Evolutionary conservation across 2,329 filamentous ascomycete species (phyloP).

Genomic region (Botrytis byssoidea): DNA sequence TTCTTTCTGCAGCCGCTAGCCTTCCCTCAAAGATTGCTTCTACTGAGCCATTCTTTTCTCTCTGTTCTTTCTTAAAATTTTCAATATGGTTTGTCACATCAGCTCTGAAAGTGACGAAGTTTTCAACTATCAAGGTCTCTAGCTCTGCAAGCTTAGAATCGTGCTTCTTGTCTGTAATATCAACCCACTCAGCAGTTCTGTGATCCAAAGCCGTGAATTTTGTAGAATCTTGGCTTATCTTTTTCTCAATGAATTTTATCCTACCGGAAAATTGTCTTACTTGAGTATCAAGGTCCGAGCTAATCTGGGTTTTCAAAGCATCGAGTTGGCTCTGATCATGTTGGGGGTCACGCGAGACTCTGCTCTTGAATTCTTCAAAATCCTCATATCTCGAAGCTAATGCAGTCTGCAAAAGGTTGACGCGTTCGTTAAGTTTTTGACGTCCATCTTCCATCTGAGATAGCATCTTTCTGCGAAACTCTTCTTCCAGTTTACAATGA

Average conservation of each 20-base stretch:
- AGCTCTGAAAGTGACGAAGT: background rate
- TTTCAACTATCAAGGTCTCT: background rate
- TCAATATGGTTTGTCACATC: background rate
- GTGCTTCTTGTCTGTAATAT: background rate
- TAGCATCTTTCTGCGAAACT: background rate
- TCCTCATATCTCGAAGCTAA: background rate
- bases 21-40: background rate
- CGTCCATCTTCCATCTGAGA: slow-evolving; percentile 1
- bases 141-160: slow-evolving; percentile 3
- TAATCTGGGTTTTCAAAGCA: background rate
- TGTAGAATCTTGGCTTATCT: background rate
- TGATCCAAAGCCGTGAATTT: slow-evolving; percentile 18
- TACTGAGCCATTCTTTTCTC: background rate
- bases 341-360: background rate
- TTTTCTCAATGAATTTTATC: slow-evolving; percentile 12
- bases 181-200: slow-evolving; percentile 14
- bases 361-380: slow-evolving; percentile 5
- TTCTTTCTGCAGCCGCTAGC: background rate
- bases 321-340: background rate
- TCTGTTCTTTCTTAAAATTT: background rate
- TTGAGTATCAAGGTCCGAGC: background rate
- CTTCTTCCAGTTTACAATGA: slow-evolving; percentile 1
- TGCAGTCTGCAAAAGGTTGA: slow-evolving; percentile 6
- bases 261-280: background rate
- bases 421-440: background rate